A percentile compares a stretch with the other conserved stretches of the same genome.
phyloP scores from a whole-genome alignment of 208 protist species.

The Blastocrithidia nonstop region DNA sequence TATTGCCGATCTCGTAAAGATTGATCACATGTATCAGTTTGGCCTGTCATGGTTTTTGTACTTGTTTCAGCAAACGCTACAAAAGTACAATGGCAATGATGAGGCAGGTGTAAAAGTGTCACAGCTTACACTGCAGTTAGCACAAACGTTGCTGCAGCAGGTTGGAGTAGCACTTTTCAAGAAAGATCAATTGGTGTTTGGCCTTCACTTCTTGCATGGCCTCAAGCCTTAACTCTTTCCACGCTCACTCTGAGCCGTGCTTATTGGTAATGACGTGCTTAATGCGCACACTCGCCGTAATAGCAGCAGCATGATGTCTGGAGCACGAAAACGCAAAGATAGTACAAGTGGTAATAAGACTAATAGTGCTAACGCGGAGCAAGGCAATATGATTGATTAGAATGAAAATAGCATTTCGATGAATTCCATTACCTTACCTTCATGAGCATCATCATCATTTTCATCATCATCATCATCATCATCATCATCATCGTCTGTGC shows the following conservation, averaged over 20 bases:
- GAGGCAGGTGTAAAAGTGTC: conserved; percentile 33
- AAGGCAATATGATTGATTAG: no score
- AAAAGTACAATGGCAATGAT: conserved; percentile 18
- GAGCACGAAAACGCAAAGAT: no score
- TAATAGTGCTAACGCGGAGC: no score
- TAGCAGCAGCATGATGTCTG: no score
- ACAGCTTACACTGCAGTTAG: conserved; percentile 32
- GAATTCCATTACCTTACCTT: no score
- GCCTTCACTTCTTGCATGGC: conserved; percentile 85
- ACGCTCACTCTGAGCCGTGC: conserved; percentile 66
- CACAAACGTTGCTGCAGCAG: conserved; percentile 45
- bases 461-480: no score
- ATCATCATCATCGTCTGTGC: no score
- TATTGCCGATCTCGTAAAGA: conserved; percentile 67
- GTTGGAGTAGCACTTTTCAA: conserved; percentile 75
- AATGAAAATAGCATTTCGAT: no score
- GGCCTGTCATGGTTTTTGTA: conserved; percentile 83
- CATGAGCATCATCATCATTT: no score
- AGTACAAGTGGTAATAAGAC: no score
- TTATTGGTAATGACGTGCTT: conserved; percentile 45
- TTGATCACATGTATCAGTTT: conserved; percentile 97
- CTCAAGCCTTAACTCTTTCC: conserved; percentile 71
- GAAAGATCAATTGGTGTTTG: conserved; percentile 88
- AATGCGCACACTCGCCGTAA: neutral
- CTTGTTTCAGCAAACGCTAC: conserved; percentile 56